Base-by-base conservation (phyloP, 2,329 filamentous ascomycete species). In the Exophiala phaeomuriformis region DNA sequence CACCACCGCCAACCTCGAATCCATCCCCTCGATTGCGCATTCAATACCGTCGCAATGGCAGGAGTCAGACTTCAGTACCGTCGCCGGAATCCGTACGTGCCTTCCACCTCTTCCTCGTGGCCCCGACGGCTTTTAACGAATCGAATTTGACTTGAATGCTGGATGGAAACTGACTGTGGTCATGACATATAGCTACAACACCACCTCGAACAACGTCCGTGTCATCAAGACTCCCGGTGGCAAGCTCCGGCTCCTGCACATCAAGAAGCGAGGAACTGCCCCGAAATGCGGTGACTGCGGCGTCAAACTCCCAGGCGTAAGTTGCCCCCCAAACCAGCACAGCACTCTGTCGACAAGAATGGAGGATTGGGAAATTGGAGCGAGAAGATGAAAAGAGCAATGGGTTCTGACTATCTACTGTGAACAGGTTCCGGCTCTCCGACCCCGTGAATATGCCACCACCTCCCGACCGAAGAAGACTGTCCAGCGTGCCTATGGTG, bases 251-350 rank as follows among this genome's bases (percentile, higher is more conserved):
- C 85, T 95, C 73, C 87, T 97, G 69, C 91, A 98, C 86, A 90
- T 96, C 82, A 97, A 97, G 88, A 98, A 98, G 89, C 88, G 85
- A 75, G 93, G 90, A 68, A 95, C 90, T 74, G 87, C 90, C 64
- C 93, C 93, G 73, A 98, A 98, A 83, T 98, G 93, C 75, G 88
- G 94, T 83, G 93, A 98, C 83, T 98, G 94, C 73, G 93, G 93
- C 72, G 84, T 83, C 80, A 97, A 97, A 82, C 86, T 98, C 71
- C 84, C 89, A 72, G 93, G 93, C 77, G 90, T 98, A 88, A 86
- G 90, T 94, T 62, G 53, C 63, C 3, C 29, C 35, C 32, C 31
- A 30, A 31, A 8, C 36, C 40, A 4, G 8, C 8, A 29, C 29
- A 8, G 47, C 9, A 32, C 4, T 32, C 7, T 9, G 39, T 42